Percentiles rank a stretch among this genome's conserved stretches.
These are phyloP conservation scores for Hemileccinum impolitum DNA, from an alignment of 768 basidiomycete genomes.

Conservation along the genomic window DNA sequence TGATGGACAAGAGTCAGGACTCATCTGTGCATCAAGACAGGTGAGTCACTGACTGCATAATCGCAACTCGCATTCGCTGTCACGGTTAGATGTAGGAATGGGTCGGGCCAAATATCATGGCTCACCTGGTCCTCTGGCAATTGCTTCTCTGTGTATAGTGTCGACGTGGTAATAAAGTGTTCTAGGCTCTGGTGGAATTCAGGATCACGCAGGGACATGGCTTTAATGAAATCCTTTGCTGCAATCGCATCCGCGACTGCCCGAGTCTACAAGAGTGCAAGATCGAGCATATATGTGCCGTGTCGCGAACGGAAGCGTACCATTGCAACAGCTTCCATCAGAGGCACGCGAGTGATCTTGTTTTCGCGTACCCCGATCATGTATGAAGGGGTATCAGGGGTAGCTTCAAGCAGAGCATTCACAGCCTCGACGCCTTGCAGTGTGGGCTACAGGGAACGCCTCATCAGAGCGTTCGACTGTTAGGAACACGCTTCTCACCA, in stretches of 20 bases:
- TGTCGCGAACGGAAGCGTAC: slow-evolving; percentile 35
- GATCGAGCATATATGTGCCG: slow-evolving; percentile 3
- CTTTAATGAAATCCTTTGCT: slow-evolving; percentile 78
- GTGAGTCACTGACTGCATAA: slow-evolving; percentile 69
- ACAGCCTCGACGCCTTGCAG: slow-evolving; percentile 96
- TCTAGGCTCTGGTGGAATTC: slow-evolving; percentile 87
- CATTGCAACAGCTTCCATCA: slow-evolving; percentile 91
- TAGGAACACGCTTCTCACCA: slow-evolving; percentile 49
- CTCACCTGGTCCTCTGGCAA: slow-evolving; percentile 51
- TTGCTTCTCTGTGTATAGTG: slow-evolving; percentile 48
- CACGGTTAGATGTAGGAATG: slow-evolving; percentile 9
- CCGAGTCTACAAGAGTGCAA: slow-evolving; percentile 57
- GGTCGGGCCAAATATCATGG: background rate
- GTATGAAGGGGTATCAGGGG: slow-evolving; percentile 88
- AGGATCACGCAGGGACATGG: slow-evolving; percentile 84
- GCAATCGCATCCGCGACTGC: slow-evolving; percentile 81
- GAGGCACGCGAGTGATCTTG: slow-evolving; percentile 87
- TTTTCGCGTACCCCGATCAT: slow-evolving; percentile 97
- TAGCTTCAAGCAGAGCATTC: slow-evolving; percentile 79
- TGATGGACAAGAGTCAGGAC: slow-evolving; percentile 2
- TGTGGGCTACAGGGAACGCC: slow-evolving; percentile 62
- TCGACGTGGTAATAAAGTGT: slow-evolving; percentile 78
- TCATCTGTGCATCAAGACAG: no score
- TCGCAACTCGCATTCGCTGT: slow-evolving; percentile 74
- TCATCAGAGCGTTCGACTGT: slow-evolving; percentile 3